Percentiles rank a stretch among this genome's conserved stretches.
Evolutionary conservation across 169 alveolate species (phyloP).

Genomic region (Eimeria sp.): DNA sequence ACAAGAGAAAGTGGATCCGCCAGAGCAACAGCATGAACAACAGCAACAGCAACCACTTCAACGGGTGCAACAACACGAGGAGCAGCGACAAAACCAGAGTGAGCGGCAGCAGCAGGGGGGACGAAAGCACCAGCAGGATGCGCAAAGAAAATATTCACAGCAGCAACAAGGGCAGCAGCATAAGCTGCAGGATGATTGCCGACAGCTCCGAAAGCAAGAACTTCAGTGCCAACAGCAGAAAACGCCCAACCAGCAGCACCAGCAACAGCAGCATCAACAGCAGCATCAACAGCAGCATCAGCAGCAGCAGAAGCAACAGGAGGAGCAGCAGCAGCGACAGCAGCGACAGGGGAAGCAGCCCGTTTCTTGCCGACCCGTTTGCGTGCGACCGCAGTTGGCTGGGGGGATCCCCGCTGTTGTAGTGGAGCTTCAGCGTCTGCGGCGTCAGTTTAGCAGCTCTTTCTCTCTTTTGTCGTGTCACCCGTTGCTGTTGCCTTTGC

Average conservation of each 20-base stretch:
- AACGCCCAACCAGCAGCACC: conserved; percentile 11
- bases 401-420: conserved; percentile 6
- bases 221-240: neutral
- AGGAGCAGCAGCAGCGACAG: neutral
- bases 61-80: neutral
- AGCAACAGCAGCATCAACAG: neutral
- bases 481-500: conserved; percentile 13
- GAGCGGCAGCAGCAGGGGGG: neutral
- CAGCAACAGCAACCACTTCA: neutral
- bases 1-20: neutral
- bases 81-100: neutral
- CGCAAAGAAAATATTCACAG: neutral
- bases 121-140: neutral
- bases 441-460: conserved; percentile 16
- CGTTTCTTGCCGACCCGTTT: conserved; percentile 14
- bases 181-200: neutral
- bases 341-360: conserved; percentile 32
- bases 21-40: neutral
- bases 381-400: conserved; percentile 39
- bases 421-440: conserved; percentile 33
- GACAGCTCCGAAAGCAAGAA: neutral
- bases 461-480: conserved; percentile 23
- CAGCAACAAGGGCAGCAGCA: conserved; percentile 14
- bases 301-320: conserved; percentile 23
- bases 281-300: neutral